Conservation (phyloP, 2,329 filamentous ascomycete genomes). For the Talaromyces islandicus region DNA sequence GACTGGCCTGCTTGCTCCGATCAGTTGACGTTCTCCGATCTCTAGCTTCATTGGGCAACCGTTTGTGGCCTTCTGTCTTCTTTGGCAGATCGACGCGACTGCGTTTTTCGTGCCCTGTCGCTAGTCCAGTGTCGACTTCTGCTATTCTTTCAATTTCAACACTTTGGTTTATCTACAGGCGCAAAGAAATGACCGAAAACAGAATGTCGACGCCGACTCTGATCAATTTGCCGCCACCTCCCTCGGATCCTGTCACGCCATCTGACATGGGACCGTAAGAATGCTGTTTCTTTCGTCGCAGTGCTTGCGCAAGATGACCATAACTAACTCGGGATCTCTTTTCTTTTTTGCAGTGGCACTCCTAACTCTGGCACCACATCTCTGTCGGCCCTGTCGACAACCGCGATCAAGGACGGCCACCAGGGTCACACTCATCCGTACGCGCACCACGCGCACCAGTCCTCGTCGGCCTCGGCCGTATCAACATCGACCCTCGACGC, state of each 20-base stretch:
- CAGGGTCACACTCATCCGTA: constrained; percentile 68
- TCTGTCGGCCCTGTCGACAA: constrained; percentile 84
- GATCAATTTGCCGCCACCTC: constrained; percentile 77
- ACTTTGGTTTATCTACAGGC: background rate
- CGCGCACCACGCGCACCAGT: constrained; percentile 47
- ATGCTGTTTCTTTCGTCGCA: constrained; percentile 19
- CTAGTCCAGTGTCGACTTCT: background rate
- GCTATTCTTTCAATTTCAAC: background rate
- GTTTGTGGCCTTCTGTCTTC: background rate
- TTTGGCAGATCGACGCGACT: background rate
- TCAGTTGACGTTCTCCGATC: background rate
- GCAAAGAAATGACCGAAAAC: constrained; percentile 6
- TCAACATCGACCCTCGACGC: constrained; percentile 75
- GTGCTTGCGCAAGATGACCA: background rate
- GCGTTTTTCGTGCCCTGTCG: background rate
- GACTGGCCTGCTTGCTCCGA: background rate
- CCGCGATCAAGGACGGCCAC: constrained; percentile 93
- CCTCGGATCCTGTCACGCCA: constrained; percentile 77
- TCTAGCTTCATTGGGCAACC: background rate
- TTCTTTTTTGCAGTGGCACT: constrained; percentile 59
- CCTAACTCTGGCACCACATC: constrained; percentile 90
- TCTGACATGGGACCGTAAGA: constrained; percentile 78
- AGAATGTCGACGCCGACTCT: constrained; percentile 55
- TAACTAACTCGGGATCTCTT: background rate
- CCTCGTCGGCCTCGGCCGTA: constrained; percentile 50